A percentile compares a stretch with the other conserved stretches of the same genome.
These are phyloP conservation scores for Aspergillus kassunensis DNA, from an alignment of 495 filamentous ascomycete species.

Conservation along the genomic window DNA sequence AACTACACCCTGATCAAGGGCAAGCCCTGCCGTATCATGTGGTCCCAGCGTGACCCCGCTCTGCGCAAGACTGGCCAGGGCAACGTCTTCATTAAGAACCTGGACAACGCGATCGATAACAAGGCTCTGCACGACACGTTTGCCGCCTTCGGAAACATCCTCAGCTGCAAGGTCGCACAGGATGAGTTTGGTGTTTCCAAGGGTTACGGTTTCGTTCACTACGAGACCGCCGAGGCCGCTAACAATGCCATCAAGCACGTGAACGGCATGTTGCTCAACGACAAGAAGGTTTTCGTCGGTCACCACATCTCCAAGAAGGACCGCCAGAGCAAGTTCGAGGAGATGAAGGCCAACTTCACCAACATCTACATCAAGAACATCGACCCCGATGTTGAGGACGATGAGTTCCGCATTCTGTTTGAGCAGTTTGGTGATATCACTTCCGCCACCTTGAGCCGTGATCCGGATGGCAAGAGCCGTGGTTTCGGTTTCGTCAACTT, in stretches of 20 bases:
- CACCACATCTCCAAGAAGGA: conserved; percentile 99
- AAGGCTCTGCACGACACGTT: conserved; percentile 99
- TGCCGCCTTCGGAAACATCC: conserved; percentile 97
- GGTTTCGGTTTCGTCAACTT: conserved; percentile 99
- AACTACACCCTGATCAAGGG: conserved; percentile 99
- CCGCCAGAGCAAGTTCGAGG: conserved; percentile 99
- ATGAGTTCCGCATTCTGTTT: conserved; percentile 91
- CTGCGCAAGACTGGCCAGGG: conserved; percentile 99
- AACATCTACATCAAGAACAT: conserved; percentile 99
- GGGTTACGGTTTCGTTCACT: conserved; percentile 99
- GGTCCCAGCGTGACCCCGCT: conserved; percentile 98
- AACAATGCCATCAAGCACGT: conserved; percentile 98
- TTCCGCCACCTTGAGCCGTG: conserved; percentile 88
- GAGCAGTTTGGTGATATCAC: conserved; percentile 91
- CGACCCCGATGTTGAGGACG: conserved; percentile 77
- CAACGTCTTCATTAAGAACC: conserved; percentile 99
- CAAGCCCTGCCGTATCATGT: conserved; percentile 99
- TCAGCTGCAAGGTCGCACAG: conserved; percentile 98
- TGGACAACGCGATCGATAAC: conserved; percentile 98
- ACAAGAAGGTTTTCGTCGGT: conserved; percentile 99
- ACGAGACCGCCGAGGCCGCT: conserved; percentile 97
- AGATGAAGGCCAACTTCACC: conserved; percentile 99
- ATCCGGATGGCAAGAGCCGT: conserved; percentile 86
- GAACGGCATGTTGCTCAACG: conserved; percentile 98
- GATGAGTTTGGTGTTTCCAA: conserved; percentile 95